Conservation (phyloP, 148 eudicot genomes). For the Camellia granthamiana region DNA sequence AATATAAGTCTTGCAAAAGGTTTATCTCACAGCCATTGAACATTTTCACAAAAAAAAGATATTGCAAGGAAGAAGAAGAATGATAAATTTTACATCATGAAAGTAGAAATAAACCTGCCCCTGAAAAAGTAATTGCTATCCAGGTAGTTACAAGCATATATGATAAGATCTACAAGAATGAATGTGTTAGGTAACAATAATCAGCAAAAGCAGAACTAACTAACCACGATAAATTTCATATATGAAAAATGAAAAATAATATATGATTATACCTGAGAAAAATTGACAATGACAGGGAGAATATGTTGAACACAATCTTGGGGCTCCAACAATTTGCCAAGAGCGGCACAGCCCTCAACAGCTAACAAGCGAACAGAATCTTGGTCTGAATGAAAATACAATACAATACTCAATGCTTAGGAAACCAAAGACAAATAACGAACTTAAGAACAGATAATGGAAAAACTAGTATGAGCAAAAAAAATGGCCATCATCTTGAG, state of each 20-base stretch:
- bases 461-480: neutral
- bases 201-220: neutral
- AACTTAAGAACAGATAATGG: neutral
- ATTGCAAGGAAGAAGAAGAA: too few relatives aligned
- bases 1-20: too few relatives aligned
- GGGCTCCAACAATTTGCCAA: slow-evolving; percentile 95
- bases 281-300: slow-evolving; percentile 92
- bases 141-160: neutral
- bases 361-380: slow-evolving; percentile 97
- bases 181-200: neutral
- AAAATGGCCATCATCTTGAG: slow-evolving; percentile 6
- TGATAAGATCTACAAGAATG: neutral
- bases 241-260: neutral
- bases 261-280: slow-evolving; percentile 69
- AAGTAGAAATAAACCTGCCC: too few relatives aligned
- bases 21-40: neutral
- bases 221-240: neutral
- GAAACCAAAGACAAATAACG: neutral
- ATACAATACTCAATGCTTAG: neutral
- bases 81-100: too few relatives aligned
- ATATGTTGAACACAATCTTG: slow-evolving; percentile 94
- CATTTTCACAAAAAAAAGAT: neutral
- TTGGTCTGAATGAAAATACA: slow-evolving; percentile 55
- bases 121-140: neutral
- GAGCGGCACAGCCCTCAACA: slow-evolving; percentile 98